phyloP scores from a whole-genome alignment of 2,329 filamentous ascomycete species.

The Venturia oleaginea region DNA sequence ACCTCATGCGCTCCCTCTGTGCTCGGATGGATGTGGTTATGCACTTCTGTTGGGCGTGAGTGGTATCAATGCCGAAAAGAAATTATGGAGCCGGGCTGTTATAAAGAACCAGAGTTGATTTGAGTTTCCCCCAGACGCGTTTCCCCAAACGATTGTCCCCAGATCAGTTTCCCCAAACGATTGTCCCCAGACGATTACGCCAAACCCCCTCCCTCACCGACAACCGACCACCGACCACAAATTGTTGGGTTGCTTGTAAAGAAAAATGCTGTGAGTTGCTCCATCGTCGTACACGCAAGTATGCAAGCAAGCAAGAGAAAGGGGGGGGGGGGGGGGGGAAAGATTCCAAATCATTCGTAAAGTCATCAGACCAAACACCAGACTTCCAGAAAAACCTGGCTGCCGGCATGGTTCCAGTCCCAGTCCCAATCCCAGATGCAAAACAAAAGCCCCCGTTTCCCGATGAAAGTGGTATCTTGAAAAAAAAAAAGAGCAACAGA shows the following conservation, averaged over 20 bases:
- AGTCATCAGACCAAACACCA: slow-evolving; percentile 3
- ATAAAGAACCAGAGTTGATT: slow-evolving; percentile 7
- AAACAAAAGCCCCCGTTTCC: background rate
- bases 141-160: too few relatives aligned
- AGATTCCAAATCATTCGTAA: slow-evolving; percentile 6
- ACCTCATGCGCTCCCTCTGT: background rate
- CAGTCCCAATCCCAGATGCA: too few relatives aligned
- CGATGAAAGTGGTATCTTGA: slow-evolving; percentile 29
- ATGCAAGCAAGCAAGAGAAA: background rate
- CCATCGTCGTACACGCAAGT: background rate
- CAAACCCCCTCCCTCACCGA: too few relatives aligned
- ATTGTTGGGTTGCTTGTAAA: background rate
- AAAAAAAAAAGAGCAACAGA: too few relatives aligned
- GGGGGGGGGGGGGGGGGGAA: too few relatives aligned
- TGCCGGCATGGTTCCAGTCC: slow-evolving; percentile 4
- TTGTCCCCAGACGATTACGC: too few relatives aligned
- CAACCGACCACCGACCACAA: background rate
- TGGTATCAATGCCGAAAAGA: background rate
- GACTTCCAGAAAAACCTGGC: background rate
- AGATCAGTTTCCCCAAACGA: too few relatives aligned
- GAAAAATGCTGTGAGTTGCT: background rate
- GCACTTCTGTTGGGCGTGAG: background rate
- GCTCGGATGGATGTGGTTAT: background rate
- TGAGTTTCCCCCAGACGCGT: background rate
- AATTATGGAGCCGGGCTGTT: background rate